These are phyloP conservation scores for Pleomassaria siparia DNA, from an alignment of 2,329 filamentous ascomycete species.

Conservation along the genomic window DNA sequence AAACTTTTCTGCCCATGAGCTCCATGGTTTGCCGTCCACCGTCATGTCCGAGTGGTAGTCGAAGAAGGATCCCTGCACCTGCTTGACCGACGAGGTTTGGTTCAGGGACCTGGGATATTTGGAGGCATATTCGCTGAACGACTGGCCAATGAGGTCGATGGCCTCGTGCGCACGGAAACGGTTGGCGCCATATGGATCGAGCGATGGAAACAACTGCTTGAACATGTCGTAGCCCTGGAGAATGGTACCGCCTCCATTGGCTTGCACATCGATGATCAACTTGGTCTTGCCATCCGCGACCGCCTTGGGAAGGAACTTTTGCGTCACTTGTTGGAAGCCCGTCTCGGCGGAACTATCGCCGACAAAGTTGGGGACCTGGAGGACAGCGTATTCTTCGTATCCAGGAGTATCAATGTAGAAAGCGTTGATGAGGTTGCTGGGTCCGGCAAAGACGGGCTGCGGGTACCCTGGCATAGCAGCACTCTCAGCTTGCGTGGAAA, in stretches of 20 bases:
- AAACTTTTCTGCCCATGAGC: conserved; percentile 49
- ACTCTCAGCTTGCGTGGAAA: conserved; percentile 12
- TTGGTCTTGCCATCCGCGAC: conserved; percentile 57
- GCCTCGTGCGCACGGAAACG: conserved; percentile 55
- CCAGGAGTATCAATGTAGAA: conserved; percentile 48
- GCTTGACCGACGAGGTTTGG: conserved; percentile 39
- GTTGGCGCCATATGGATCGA: conserved; percentile 52
- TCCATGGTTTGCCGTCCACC: conserved; percentile 53
- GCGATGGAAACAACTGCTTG: conserved; percentile 56
- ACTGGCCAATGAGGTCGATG: conserved; percentile 48
- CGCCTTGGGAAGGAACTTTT: conserved; percentile 45
- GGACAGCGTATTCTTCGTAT: conserved; percentile 49
- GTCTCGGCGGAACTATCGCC: conserved; percentile 19
- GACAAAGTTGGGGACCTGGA: conserved; percentile 47
- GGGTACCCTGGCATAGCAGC: conserved; percentile 46
- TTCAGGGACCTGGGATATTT: conserved; percentile 31
- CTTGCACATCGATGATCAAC: conserved; percentile 61
- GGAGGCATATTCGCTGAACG: conserved; percentile 38
- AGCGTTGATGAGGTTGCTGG: conserved; percentile 47
- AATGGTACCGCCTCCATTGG: conserved; percentile 62
- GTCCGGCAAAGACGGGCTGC: conserved; percentile 41
- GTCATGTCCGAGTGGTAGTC: conserved; percentile 52
- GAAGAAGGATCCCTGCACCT: conserved; percentile 46
- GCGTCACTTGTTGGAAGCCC: conserved; percentile 45
- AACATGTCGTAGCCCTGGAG: conserved; percentile 64